Evolutionary conservation across 108 stramenopile species (phyloP).

Genomic region (Nannochloropsis oceanica): DNA sequence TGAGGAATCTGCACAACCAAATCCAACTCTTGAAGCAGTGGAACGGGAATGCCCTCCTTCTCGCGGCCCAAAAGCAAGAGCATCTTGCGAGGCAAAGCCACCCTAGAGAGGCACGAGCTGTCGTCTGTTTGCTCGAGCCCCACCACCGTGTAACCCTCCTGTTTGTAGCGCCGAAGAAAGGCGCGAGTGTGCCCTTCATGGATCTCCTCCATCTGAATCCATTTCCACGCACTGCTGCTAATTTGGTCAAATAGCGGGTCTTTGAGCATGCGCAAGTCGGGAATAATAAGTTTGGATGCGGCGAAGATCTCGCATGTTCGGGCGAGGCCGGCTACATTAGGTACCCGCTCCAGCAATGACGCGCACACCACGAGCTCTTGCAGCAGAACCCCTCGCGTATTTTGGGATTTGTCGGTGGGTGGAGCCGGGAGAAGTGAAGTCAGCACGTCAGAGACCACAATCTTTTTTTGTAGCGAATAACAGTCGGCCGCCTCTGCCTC

Average conservation of each 20-base stretch:
- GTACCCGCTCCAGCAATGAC: slow-evolving; percentile 1
- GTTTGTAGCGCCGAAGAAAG: neutral
- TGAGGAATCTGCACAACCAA: slow-evolving; percentile 91
- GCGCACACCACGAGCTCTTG: neutral
- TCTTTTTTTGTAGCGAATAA: neutral
- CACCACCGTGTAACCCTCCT: slow-evolving; percentile 14
- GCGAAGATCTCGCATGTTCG: slow-evolving; percentile 36
- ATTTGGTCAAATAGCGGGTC: slow-evolving; percentile 19
- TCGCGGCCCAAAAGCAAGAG: slow-evolving; percentile 78
- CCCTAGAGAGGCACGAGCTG: slow-evolving; percentile 18
- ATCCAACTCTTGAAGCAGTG: slow-evolving; percentile 69
- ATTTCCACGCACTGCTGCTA: slow-evolving; percentile 11
- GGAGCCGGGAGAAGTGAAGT: neutral
- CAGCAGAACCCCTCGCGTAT: neutral
- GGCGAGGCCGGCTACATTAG: slow-evolving; percentile 28
- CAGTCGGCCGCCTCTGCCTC: neutral
- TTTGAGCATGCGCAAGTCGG: slow-evolving; percentile 8
- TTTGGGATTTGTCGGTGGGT: neutral
- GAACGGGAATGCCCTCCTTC: slow-evolving; percentile 77
- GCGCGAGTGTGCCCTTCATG: neutral
- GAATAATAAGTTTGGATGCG: slow-evolving; percentile 21
- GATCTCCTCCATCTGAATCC: slow-evolving; percentile 26
- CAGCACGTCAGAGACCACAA: neutral
- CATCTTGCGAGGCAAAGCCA: slow-evolving; percentile 48
- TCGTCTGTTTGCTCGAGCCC: slow-evolving; percentile 29